Base-by-base conservation (phyloP, 352 stramenopile species). In the Phytophthora kernoviae region DNA sequence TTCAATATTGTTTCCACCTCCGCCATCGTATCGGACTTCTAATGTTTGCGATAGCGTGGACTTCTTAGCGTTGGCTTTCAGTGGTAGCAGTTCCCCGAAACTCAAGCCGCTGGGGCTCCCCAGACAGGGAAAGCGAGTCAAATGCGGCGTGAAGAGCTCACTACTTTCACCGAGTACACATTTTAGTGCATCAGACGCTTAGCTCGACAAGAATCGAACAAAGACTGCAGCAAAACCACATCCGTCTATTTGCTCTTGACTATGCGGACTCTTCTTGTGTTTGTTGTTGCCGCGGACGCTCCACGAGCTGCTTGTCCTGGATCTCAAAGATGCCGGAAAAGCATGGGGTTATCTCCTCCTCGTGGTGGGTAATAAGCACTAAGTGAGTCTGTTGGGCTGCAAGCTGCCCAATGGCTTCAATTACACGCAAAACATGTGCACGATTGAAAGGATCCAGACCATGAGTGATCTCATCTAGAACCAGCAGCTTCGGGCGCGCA, bases 391-490 rank as follows among this genome's bases (percentile, higher is more conserved):
- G 55, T 2, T 46, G 41, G 6, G 68, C 55, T 2, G 75, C 65
- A 27, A 81, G 52, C 36, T 79, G 84, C 21, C 83, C 80, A 21
- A 98, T 82, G 30, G 76, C 58, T 56, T 97, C 75, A 1, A 98
- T 62, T 2, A 97, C 68, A 15, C 59, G 73, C 15, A 97, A 62
- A 5, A 98, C 76, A 20, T 82, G 76, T 34, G 75, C 66, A 9
- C 91, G 87, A 53, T 96, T 88, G 26, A 88, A 85, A 22, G 80
- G 74, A 65, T 98, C 93, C 4, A 98, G 72, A 1, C 91, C 93
- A 67, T 98, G 92, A 6, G 83, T 95, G 40, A 95, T 91, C 75
- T 98, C 93, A 66, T 98, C 93, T 34, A 98, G 58, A 39, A 98
- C 81, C 12, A 98, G 65, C 11, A 98, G 65, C 26, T 78, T 58